Base-by-base conservation (phyloP, 1,284 basidiomycete genomes). In the Ganoderma lucidum region DNA sequence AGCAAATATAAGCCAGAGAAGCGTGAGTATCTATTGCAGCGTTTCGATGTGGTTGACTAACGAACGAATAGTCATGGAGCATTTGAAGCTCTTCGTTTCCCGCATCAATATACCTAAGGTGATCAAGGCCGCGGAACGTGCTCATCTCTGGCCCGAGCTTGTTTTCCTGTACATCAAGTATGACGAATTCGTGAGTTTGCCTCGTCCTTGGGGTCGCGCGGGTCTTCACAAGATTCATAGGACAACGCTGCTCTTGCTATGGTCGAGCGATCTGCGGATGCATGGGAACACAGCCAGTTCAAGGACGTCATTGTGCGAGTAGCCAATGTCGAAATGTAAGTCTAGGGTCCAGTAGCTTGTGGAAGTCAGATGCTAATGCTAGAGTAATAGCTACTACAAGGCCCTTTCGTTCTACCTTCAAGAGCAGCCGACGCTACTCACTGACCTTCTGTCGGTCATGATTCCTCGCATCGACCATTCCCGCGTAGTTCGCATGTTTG, bases 281-380 rank as follows among this genome's bases (percentile, higher is more conserved):
- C 96, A 66, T 99, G 97, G 97, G 97, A 99, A 73, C 97, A 99
- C 84, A 97, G 96, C 78, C 96, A 98, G 81, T 99, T 99, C 91
- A 98, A 98, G 86, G 96, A 98, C 75, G 91, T 96, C 65, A 88
- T 97, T 68, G 94, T 97, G 76, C 94, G 96, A 77, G 97, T 96
- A 28, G 97, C 98, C 60, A 99, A 99, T 79, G 90, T 99, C 72
- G 98, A 99, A 84, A 99, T 99, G 90, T 97, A 79, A 70, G 32
- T 10, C 9, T 58, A 14, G 32, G 32, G 8, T 17, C 2, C 3
- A 56, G 17, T 37, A 37, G 28, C 6, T 14, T 61, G 39, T 71
- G 67, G 19, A 65, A 63, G 3, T 37, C 45, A 8, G 55, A 23
- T 17, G n/a, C 39, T 39, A 15, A 39, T 63, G 62, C 70, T 75